A percentile compares a stretch with the other conserved stretches of the same genome.
phyloP scores from a whole-genome alignment of 208 protist genomes.

The Phytomonas sp. region DNA sequence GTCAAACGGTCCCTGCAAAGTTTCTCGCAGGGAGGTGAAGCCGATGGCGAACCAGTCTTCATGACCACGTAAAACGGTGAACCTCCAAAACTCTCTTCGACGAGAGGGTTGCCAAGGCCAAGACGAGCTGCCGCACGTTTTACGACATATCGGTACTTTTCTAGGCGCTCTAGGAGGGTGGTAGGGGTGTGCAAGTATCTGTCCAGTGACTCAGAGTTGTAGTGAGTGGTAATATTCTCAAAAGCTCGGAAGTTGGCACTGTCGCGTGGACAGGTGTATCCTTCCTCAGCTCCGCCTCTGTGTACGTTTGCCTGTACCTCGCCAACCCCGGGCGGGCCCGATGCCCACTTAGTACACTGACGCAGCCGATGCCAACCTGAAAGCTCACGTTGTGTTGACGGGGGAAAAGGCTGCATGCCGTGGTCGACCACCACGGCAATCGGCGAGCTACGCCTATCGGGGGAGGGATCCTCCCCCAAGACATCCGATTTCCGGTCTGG shows the following conservation, averaged over 20 bases:
- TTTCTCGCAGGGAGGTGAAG: background rate
- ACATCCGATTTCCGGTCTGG: background rate
- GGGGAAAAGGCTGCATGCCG: background rate
- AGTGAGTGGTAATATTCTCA: constrained; percentile 15
- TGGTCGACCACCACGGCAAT: constrained; percentile 3
- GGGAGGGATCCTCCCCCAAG: too few species aligned
- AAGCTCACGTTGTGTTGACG: background rate
- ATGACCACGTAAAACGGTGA: constrained; percentile 22
- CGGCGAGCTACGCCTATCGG: background rate
- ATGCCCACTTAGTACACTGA: background rate
- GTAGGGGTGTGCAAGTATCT: constrained; percentile 7
- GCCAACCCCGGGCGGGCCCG: background rate
- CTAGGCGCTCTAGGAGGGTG: constrained; percentile 21
- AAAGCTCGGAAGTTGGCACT: constrained; percentile 35
- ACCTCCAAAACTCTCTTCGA: constrained; percentile 7
- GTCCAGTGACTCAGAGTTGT: constrained; percentile 14
- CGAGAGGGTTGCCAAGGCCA: constrained; percentile 15
- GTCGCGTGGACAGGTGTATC: constrained; percentile 44
- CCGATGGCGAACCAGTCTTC: background rate
- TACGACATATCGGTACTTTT: constrained; percentile 35
- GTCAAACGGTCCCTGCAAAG: background rate
- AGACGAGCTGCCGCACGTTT: constrained; percentile 21
- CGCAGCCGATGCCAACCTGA: background rate
- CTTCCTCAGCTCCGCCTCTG: background rate
- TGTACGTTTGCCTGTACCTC: background rate